These are phyloP conservation scores for Fusarium nelsonii DNA, from an alignment of 2,329 filamentous ascomycete species.

Conservation along the genomic window DNA sequence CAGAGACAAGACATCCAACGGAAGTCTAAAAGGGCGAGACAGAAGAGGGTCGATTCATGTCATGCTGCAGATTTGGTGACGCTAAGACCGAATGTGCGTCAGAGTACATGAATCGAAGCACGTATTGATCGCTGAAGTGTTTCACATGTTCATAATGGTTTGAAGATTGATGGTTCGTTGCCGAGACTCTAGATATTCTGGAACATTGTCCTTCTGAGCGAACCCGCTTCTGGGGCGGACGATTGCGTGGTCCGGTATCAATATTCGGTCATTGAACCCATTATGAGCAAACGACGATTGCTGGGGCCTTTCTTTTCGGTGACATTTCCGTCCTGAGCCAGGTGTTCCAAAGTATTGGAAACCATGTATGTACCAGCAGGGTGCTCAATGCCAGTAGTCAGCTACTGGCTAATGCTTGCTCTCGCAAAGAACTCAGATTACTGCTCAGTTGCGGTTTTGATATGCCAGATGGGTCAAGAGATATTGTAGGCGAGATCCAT, in stretches of 20 bases:
- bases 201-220: slow-evolving; percentile 41
- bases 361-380: slow-evolving; percentile 26
- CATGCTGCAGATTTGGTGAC: slow-evolving; percentile 24
- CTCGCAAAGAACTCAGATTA: slow-evolving; percentile 38
- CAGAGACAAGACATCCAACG: slow-evolving; percentile 30
- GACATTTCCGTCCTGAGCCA: slow-evolving; percentile 40
- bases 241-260: slow-evolving; percentile 24
- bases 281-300: slow-evolving; percentile 27
- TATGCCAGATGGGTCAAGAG: slow-evolving; percentile 12
- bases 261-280: slow-evolving; percentile 7
- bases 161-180: slow-evolving; percentile 28
- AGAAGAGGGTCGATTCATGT: slow-evolving; percentile 18
- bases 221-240: slow-evolving; percentile 34
- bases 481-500: slow-evolving; percentile 24
- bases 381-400: slow-evolving; percentile 22
- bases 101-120: slow-evolving; percentile 30
- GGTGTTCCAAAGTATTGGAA: slow-evolving; percentile 42
- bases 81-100: slow-evolving; percentile 22
- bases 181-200: slow-evolving; percentile 43
- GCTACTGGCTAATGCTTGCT: slow-evolving; percentile 24
- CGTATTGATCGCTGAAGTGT: slow-evolving; percentile 38
- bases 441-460: slow-evolving; percentile 34
- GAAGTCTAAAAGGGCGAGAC: slow-evolving; percentile 25
- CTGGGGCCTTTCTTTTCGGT: slow-evolving; percentile 36
- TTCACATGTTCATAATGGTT: slow-evolving; percentile 41